These are phyloP conservation scores for Stephanodiscus triporus DNA, from an alignment of 108 stramenopile genomes.

Conservation along the genomic window DNA sequence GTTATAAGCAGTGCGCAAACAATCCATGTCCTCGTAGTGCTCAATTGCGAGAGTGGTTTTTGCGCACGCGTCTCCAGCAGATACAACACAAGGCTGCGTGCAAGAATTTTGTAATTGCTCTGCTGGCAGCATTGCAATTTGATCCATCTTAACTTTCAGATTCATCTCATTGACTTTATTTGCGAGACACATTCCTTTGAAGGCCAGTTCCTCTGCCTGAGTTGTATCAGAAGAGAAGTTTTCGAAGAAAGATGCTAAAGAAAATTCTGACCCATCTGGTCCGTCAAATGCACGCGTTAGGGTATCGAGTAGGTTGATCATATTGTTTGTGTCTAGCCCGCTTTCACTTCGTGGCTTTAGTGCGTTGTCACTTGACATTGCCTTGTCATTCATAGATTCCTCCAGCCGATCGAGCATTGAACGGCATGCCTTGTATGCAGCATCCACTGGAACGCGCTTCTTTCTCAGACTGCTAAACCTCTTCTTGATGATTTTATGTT, in stretches of 20 bases:
- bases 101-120: not conserved
- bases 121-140: not conserved
- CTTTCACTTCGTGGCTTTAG: not conserved
- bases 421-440: not conserved
- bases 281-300: not conserved
- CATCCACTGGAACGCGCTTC: not conserved
- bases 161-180: not conserved
- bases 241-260: not conserved
- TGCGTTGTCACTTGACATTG: not conserved
- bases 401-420: conserved; percentile 1
- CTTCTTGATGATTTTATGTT: conserved; percentile 12
- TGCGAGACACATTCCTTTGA: not conserved
- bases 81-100: not conserved
- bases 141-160: not conserved
- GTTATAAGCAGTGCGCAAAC: not conserved
- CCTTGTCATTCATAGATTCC: not conserved
- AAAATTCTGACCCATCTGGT: not conserved
- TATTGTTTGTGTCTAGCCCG: not conserved
- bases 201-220: not conserved
- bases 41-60: not conserved
- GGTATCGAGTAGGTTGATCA: not conserved
- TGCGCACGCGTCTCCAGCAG: not conserved
- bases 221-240: not conserved
- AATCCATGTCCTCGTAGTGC: not conserved
- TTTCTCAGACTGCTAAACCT: not conserved